These are phyloP conservation scores for Candolleomyces aberdarensis DNA, from an alignment of 768 basidiomycete species.

Conservation along the genomic window DNA sequence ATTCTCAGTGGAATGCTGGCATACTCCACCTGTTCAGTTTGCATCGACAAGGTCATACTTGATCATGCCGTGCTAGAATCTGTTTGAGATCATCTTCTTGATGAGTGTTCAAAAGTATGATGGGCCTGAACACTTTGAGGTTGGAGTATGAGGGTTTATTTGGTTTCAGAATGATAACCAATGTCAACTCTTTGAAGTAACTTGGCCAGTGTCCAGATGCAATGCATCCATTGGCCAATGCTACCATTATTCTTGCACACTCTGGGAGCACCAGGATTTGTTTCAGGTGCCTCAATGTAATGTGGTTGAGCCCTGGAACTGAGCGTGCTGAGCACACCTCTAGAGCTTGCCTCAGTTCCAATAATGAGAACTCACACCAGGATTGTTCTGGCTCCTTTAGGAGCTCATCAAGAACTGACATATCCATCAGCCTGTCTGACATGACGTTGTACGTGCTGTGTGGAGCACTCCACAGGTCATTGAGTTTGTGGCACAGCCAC, in stretches of 20 bases:
- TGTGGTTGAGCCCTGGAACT: constrained; percentile 5
- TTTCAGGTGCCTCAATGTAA: constrained; percentile 2
- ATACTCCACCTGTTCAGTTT: constrained; percentile 6
- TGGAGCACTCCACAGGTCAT: constrained; percentile 6
- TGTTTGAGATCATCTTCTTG: constrained; percentile 4
- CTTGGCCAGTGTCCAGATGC: not conserved
- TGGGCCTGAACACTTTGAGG: not conserved
- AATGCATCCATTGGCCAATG: constrained; percentile 1
- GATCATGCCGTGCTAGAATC: constrained; percentile 1
- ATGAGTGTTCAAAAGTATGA: constrained; percentile 7
- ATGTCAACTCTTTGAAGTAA: constrained; percentile 12
- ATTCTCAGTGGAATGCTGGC: constrained; percentile 18
- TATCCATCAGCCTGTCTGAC: not conserved
- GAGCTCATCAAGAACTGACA: not conserved
- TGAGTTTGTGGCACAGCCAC: constrained; percentile 1
- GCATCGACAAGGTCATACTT: not conserved
- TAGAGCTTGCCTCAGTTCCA: not conserved
- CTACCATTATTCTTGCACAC: not conserved
- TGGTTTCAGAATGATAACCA: constrained; percentile 15
- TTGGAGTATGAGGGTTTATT: constrained; percentile 5
- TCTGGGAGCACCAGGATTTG: not conserved
- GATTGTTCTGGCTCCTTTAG: not conserved
- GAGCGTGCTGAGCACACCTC: not conserved
- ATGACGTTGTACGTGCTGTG: constrained; percentile 8
- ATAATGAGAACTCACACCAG: not conserved